Evolutionary conservation across 2,329 filamentous ascomycete species (phyloP).

Genomic region (Neonectria hederae): DNA sequence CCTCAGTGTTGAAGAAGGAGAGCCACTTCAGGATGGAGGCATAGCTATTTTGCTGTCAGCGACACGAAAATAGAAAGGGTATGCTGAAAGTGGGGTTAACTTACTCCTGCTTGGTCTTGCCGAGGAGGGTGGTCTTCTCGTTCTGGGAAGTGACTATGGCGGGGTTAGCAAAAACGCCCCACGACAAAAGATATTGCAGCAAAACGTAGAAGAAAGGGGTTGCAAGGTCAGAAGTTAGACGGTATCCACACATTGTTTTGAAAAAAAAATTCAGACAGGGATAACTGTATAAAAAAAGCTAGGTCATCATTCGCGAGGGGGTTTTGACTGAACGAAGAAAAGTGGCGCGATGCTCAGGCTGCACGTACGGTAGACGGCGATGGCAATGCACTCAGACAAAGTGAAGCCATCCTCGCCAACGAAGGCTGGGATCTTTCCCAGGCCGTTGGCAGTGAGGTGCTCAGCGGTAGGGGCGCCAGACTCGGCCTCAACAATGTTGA

Average conservation of each 20-base stretch:
- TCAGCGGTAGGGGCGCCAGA: conserved; percentile 73
- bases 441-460: conserved; percentile 85
- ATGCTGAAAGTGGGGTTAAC: conserved; percentile 39
- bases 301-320: conserved; percentile 69
- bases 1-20: conserved; percentile 93
- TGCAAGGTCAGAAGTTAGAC: conserved; percentile 81
- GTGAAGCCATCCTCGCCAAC: conserved; percentile 90
- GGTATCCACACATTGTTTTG: conserved; percentile 79
- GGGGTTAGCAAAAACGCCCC: conserved; percentile 46
- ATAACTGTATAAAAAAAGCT: conserved; percentile 90
- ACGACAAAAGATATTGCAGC: conserved; percentile 38
- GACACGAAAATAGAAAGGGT: background rate
- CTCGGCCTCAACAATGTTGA: conserved; percentile 82
- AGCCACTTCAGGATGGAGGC: conserved; percentile 98
- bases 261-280: conserved; percentile 85
- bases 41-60: conserved; percentile 64
- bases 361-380: conserved; percentile 95
- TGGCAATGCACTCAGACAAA: conserved; percentile 90
- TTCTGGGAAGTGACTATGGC: conserved; percentile 94
- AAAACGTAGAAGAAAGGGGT: conserved; percentile 40
- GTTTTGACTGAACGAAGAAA: conserved; percentile 44
- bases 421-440: conserved; percentile 93
- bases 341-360: conserved; percentile 28
- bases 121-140: conserved; percentile 98
- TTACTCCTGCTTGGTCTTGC: conserved; percentile 99